A percentile compares a stretch with the other conserved stretches of the same genome.
phyloP scores from a whole-genome alignment of 1,284 basidiomycete genomes.

The Irpex sp. region DNA sequence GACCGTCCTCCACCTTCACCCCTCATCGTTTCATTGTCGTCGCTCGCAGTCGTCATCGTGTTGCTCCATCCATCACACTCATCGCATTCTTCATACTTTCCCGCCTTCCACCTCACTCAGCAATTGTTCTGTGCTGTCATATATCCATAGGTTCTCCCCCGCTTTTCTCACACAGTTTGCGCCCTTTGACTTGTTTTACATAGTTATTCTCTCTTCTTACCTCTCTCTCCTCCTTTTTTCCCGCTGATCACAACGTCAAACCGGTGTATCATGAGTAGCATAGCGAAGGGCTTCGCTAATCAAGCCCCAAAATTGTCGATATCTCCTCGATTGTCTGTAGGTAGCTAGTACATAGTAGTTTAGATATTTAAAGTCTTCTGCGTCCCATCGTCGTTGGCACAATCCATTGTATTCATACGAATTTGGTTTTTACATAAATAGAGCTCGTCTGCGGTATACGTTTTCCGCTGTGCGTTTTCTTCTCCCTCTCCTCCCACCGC shows the following conservation, averaged over 20 bases:
- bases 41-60: background rate
- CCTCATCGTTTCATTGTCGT: conserved; percentile 1
- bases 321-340: background rate
- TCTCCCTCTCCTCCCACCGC: background rate
- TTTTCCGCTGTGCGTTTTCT: background rate
- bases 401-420: background rate
- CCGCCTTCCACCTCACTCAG: background rate
- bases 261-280: conserved; percentile 9
- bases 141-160: conserved; percentile 13
- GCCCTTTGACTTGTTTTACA: background rate
- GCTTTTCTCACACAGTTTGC: background rate
- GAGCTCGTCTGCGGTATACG: background rate
- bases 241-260: background rate
- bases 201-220: background rate
- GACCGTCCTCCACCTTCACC: conserved; percentile 4
- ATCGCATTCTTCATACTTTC: background rate
- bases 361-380: conserved; percentile 9
- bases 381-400: background rate
- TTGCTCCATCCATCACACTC: conserved; percentile 2
- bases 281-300: conserved; percentile 13
- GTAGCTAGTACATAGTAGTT: background rate
- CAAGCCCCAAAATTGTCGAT: conserved; percentile 9
- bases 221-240: conserved; percentile 3
- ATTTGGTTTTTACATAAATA: background rate
- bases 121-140: conserved; percentile 1